These are phyloP conservation scores for Aspergillus fischeri DNA, from an alignment of 2,329 filamentous ascomycete species.

Conservation along the genomic window DNA sequence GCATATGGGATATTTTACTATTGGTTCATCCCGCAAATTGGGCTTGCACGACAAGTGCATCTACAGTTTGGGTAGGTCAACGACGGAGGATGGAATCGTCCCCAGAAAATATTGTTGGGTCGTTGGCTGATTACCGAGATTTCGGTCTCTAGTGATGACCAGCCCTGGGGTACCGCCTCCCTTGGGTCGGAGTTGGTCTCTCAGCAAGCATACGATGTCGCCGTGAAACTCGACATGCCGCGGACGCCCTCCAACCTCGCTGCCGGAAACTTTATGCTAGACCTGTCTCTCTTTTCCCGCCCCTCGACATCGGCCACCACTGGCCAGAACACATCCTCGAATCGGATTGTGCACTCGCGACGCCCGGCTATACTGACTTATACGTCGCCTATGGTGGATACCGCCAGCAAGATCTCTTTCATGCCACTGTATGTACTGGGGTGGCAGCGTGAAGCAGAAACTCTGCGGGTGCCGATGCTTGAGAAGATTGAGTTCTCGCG, in stretches of 20 bases:
- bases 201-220: constrained; percentile 80
- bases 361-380: constrained; percentile 79
- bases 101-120: not conserved
- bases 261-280: constrained; percentile 92
- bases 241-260: constrained; percentile 70
- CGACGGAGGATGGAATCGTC: not conserved
- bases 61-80: constrained; percentile 58
- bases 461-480: constrained; percentile 65
- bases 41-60: constrained; percentile 59
- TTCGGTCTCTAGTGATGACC: constrained; percentile 31
- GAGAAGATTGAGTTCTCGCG: constrained; percentile 65
- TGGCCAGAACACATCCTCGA: constrained; percentile 26
- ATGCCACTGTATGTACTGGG: constrained; percentile 68
- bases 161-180: constrained; percentile 51
- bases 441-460: constrained; percentile 60
- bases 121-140: constrained; percentile 1
- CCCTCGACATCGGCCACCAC: constrained; percentile 31
- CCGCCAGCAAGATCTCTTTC: constrained; percentile 57
- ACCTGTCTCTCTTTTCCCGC: constrained; percentile 62
- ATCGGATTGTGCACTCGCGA: constrained; percentile 59
- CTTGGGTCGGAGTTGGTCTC: constrained; percentile 57
- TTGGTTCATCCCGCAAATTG: constrained; percentile 63
- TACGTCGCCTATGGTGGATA: constrained; percentile 63
- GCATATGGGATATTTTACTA: constrained; percentile 67
- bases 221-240: constrained; percentile 70